Evolutionary conservation across 2,329 filamentous ascomycete genomes (phyloP), one percentile per base, ranked within the genome.

Genomic region (Metarhizium rileyi): DNA sequence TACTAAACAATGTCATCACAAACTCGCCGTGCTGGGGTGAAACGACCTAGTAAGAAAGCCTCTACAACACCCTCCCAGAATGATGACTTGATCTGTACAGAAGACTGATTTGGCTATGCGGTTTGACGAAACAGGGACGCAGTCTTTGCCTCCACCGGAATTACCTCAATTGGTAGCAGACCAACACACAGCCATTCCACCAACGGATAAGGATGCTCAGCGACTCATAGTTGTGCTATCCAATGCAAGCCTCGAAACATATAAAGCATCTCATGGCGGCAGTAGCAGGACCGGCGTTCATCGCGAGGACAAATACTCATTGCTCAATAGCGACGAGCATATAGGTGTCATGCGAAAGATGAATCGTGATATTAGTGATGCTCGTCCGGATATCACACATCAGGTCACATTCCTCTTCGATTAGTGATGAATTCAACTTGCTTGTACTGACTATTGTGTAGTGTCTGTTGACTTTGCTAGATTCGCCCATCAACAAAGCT

Each of bases 341-440:
- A 98, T 98, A 59, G 93, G 93, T 55, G 87, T 97, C 57, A 95
- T 98, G 90, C 86, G 93, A 63, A 98, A 97, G 76, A 97, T 97
- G 91, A 95, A 95, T 67, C 81, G 93, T 60, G 93, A 98, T 66
- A 97, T 98, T 57, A 96, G 90, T 67, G 93, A 98, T 70, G 93
- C 93, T 53, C 83, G 93, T 59, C 93, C 93, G 42, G 93, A 98
- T 70, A 98, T 98, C 63, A 95, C 93, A 43, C 93, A 98, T 68
- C 93, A 97, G 88, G 91, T 96, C 55, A 60, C 52, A 55, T 54
- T 51, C 49, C 50, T 41, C 48, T 48, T 55, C 54, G 57, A 63
- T 59, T 40, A 28, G 5, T 20, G 8, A n/a, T n/a, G 8, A 7
- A 6, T 30, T 33, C 12, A 2, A 4, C 26, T 22, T 23, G 22